Evolutionary conservation across 2,329 filamentous ascomycete genomes (phyloP), one percentile per base, ranked within the genome.

Genomic region (Aspergillus fructus): DNA sequence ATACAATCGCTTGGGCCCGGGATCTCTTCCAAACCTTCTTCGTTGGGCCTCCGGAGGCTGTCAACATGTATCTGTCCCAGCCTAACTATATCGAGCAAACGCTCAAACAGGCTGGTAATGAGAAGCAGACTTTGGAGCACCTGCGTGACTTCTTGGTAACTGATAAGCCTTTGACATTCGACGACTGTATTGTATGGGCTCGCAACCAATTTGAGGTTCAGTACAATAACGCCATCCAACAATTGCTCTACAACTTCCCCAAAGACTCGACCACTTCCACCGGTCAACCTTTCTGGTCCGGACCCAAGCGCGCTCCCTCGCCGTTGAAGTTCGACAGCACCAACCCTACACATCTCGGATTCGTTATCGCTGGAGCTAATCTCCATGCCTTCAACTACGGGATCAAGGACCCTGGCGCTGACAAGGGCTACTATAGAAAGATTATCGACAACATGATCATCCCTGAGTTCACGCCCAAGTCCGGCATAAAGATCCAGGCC

Each of bases 371-470:
- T 17, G 94, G 87, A 7, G 92, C 94, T 37, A 94, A 96, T 71
- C 83, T 99, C 24, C 94, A 97, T 68, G 94, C 93, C 0, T 99
- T 94, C 84, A 99, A 99, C 80, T 99, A 96, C 76, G 89, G 91
- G 59, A 97, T 99, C 75, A 93, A 96, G 70, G 86, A 89, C n/a
- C 90, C 90, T 59, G 86, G 84, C 47, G 81, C 85, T 54, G 85
- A 87, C 60, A 87, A 87, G 71, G 81, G 83, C 8, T 85, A 91
- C 62, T 96, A 96, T 72, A 69, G 87, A 47, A 88, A 89, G 65
- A 89, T 96, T 34, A 78, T 97, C 50, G 90, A 96, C 60, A 89
- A 93, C 67, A 92, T 97, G 83, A 96, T 97, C 64, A 87, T 99
- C 56, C 93, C 94, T 3, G 94, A 99, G 72, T 99, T 99, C 75